Evolutionary conservation across 2,329 filamentous ascomycete species (phyloP).

Genomic region (Fusarium sp.): DNA sequence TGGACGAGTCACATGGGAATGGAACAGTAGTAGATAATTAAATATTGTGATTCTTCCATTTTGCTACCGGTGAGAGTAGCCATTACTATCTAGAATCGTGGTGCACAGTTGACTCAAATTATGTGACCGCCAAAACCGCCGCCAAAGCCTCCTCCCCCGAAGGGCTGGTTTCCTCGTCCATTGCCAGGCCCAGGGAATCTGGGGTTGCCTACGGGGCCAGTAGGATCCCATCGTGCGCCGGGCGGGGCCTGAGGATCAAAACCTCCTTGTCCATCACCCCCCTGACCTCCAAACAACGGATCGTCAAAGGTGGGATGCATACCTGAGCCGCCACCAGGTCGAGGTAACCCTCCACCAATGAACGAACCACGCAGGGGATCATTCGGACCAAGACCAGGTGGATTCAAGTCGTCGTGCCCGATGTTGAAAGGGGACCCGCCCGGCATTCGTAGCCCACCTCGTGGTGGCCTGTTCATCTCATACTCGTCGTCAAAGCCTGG

Average conservation of each 20-base stretch:
- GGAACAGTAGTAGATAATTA: background rate
- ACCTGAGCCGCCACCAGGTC: conserved; percentile 74
- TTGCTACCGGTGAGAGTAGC: background rate
- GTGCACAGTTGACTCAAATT: conserved; percentile 27
- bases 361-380: conserved; percentile 81
- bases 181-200: conserved; percentile 60
- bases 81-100: background rate
- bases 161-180: conserved; percentile 53
- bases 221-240: conserved; percentile 90
- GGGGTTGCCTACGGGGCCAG: conserved; percentile 73
- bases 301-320: conserved; percentile 99
- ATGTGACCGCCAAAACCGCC: conserved; percentile 46
- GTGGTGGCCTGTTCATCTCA: conserved; percentile 76
- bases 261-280: conserved; percentile 48
- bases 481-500: conserved; percentile 95
- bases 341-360: conserved; percentile 68
- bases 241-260: conserved; percentile 80
- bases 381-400: conserved; percentile 84
- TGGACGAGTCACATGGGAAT: conserved; percentile 5
- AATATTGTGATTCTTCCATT: conserved; percentile 28
- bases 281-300: conserved; percentile 74
- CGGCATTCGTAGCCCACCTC: conserved; percentile 49
- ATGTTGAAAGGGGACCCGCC: conserved; percentile 73
- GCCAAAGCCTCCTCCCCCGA: conserved; percentile 54
- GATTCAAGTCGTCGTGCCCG: conserved; percentile 89